A percentile compares a stretch with the other conserved stretches of the same genome.
phyloP scores from a whole-genome alignment of 305 asterid species.

The Petunia hybrid region DNA sequence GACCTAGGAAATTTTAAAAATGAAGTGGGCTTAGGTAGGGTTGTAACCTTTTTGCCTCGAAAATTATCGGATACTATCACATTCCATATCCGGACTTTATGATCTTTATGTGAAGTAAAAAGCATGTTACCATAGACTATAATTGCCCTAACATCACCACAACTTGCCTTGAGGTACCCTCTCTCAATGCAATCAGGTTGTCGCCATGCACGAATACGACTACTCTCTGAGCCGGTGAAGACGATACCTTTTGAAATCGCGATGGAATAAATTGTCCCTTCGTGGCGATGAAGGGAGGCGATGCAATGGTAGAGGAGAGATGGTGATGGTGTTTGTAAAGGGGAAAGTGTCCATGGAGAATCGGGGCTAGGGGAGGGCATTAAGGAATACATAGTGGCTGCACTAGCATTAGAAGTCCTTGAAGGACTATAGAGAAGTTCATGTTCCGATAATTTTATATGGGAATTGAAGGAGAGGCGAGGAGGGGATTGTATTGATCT shows the following conservation, averaged over 20 bases:
- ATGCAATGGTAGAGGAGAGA: slow-evolving; percentile 85
- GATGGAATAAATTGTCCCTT: slow-evolving; percentile 71
- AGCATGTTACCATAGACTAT: slow-evolving; percentile 66
- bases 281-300: slow-evolving; percentile 86
- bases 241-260: slow-evolving; percentile 66
- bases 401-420: slow-evolving; percentile 48
- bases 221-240: slow-evolving; percentile 79
- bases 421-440: slow-evolving; percentile 71
- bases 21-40: slow-evolving; percentile 51
- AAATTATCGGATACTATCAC: slow-evolving; percentile 48
- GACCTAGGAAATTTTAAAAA: slow-evolving; percentile 39
- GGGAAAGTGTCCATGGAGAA: slow-evolving; percentile 92
- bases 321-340: slow-evolving; percentile 83
- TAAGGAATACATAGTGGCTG: slow-evolving; percentile 45
- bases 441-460: slow-evolving; percentile 42
- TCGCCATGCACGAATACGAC: slow-evolving; percentile 81
- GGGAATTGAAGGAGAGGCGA: slow-evolving; percentile 53
- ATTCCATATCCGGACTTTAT: slow-evolving; percentile 64
- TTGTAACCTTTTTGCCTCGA: slow-evolving; percentile 54
- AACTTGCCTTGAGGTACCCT: slow-evolving; percentile 55
- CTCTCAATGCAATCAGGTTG: slow-evolving; percentile 84
- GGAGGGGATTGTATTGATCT: slow-evolving; percentile 52
- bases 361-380: slow-evolving; percentile 70
- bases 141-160: slow-evolving; percentile 68
- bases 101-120: slow-evolving; percentile 76